phyloP scores from a whole-genome alignment of 73 alveolate species.

The Paramecium bursaria region DNA sequence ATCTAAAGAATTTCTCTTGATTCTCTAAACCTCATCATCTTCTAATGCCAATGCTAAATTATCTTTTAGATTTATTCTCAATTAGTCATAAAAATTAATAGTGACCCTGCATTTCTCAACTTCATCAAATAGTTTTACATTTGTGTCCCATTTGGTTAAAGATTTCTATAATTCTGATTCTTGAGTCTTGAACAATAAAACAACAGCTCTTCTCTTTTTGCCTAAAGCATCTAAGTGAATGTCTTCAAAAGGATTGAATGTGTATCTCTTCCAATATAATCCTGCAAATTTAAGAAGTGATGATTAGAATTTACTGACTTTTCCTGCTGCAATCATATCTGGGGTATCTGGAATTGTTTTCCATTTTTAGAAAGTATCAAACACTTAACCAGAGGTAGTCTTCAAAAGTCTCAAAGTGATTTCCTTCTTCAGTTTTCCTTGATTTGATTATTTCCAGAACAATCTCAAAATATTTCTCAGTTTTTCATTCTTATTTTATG shows the following conservation, averaged over 20 bases:
- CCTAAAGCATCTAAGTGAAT: slow-evolving; percentile 36
- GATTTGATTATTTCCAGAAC: background rate
- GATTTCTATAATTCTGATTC: slow-evolving; percentile 49
- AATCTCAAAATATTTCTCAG: background rate
- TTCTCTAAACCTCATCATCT: slow-evolving; percentile 6
- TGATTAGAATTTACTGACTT: slow-evolving; percentile 6
- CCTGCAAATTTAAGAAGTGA: background rate
- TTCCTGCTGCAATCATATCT: background rate
- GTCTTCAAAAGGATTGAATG: slow-evolving; percentile 46
- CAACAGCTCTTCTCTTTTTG: slow-evolving; percentile 14
- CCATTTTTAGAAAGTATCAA: slow-evolving; percentile 16
- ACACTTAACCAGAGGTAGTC: slow-evolving; percentile 4
- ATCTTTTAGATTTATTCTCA: background rate
- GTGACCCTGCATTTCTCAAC: slow-evolving; percentile 34
- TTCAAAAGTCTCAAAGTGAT: slow-evolving; percentile 3
- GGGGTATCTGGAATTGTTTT: slow-evolving; percentile 8
- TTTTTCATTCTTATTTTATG: background rate
- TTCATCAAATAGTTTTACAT: background rate
- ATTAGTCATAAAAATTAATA: background rate
- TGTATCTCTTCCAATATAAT: background rate
- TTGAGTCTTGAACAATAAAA: slow-evolving; percentile 23
- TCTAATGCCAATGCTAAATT: slow-evolving; percentile 10
- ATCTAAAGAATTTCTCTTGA: background rate
- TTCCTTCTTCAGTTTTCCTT: background rate
- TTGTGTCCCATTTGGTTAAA: background rate